These are phyloP conservation scores for Chalara sp. DNA, from an alignment of 2,329 filamentous ascomycete genomes.

Conservation along the genomic window DNA sequence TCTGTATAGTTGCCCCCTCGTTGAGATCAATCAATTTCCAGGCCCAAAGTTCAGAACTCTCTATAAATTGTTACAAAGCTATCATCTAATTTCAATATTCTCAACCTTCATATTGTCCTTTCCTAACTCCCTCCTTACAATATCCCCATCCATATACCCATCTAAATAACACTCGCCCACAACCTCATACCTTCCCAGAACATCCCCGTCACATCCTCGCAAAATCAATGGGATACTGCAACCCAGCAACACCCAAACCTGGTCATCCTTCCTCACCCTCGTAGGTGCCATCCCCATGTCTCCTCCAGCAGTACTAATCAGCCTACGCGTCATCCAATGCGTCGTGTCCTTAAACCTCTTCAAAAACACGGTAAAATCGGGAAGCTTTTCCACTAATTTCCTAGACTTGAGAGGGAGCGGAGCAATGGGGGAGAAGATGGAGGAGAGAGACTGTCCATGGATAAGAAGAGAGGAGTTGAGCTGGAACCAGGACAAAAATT, in stretches of 20 bases:
- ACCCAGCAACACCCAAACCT: conserved; percentile 13
- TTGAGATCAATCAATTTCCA: no score
- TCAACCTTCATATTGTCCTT: no score
- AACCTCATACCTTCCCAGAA: conserved; percentile 1
- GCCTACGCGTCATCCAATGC: conserved; percentile 5
- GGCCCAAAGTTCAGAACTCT: no score
- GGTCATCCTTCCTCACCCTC: conserved; percentile 8
- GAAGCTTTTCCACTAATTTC: neutral
- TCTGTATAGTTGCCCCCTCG: no score
- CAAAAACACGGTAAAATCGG: conserved; percentile 1
- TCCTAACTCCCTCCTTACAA: neutral
- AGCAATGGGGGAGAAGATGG: neutral
- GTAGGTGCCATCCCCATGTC: conserved; percentile 8
- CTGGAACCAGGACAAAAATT: conserved; percentile 8
- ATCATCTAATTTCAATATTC: no score
- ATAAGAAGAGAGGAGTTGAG: conserved; percentile 2
- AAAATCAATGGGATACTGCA: conserved; percentile 14
- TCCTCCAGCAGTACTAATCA: conserved; percentile 3
- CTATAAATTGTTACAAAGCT: no score
- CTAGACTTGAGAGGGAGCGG: neutral
- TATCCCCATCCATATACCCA: conserved; percentile 15
- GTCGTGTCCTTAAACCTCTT: conserved; percentile 4
- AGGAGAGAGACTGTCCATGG: neutral
- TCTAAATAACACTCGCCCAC: conserved; percentile 15
- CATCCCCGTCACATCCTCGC: conserved; percentile 3